These are phyloP conservation scores for Cyclotella kingstonii DNA, from an alignment of 108 stramenopile genomes.

Conservation along the genomic window DNA sequence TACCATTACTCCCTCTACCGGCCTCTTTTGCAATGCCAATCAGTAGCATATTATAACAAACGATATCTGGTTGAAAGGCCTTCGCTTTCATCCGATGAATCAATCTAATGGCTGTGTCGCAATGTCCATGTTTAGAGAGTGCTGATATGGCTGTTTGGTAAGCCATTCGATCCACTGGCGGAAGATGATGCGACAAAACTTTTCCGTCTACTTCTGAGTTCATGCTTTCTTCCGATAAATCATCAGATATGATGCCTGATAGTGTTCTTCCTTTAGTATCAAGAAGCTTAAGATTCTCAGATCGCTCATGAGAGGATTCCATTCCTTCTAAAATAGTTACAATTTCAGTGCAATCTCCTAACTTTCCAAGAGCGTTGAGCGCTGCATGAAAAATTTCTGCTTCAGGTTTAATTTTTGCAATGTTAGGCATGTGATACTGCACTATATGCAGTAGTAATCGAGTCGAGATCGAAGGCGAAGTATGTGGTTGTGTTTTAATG, in stretches of 20 bases:
- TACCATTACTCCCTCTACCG: conserved; percentile 14
- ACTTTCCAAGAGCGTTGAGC: conserved; percentile 20
- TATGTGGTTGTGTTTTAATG: background rate
- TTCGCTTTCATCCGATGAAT: conserved; percentile 28
- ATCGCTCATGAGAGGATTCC: conserved; percentile 20
- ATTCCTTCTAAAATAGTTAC: conserved; percentile 20
- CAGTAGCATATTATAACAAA: conserved; percentile 23
- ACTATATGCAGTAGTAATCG: conserved; percentile 18
- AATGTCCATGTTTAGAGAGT: conserved; percentile 20
- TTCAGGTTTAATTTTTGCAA: conserved; percentile 20
- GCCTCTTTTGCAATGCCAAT: conserved; percentile 34
- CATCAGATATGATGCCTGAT: background rate
- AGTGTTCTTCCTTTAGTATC: background rate
- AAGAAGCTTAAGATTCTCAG: too few relatives aligned
- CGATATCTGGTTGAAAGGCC: conserved; percentile 27
- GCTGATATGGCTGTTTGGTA: conserved; percentile 46
- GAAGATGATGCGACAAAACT: background rate
- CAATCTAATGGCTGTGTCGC: conserved; percentile 15
- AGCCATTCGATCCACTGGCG: conserved; percentile 23
- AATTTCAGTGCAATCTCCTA: conserved; percentile 3
- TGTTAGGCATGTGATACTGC: conserved; percentile 15
- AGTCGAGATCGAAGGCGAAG: background rate
- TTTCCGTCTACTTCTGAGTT: background rate
- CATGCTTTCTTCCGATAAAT: background rate
- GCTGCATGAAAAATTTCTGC: conserved; percentile 34